phyloP scores from a whole-genome alignment of 176 grass and related monocot species.

The Thalia dealbata region DNA sequence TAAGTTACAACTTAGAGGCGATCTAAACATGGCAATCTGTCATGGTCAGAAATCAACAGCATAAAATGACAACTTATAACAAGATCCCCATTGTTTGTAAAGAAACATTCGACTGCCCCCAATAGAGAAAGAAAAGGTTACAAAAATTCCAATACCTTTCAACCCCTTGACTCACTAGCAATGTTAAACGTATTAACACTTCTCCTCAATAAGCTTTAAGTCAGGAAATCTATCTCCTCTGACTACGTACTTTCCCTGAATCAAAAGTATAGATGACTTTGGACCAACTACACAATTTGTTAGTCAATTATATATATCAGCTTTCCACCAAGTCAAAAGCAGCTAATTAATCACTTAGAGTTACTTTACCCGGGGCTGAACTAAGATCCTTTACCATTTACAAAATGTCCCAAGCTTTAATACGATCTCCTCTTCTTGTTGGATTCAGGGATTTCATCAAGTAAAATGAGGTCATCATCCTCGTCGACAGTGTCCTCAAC shows the following conservation, averaged over 20 bases:
- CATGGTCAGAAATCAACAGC: not conserved
- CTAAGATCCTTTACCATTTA: not conserved
- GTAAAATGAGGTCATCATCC: slow-evolving; percentile 37
- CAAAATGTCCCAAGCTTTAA: slow-evolving; percentile 27
- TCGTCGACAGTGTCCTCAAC: slow-evolving; percentile 50
- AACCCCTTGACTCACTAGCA: not conserved
- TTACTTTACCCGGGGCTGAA: not conserved
- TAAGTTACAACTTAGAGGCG: too few relatives aligned
- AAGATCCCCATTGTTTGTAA: not conserved
- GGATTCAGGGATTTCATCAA: slow-evolving; percentile 41
- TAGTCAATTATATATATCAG: not conserved
- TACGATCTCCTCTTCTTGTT: slow-evolving; percentile 66
- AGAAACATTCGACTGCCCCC: not conserved
- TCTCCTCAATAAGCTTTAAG: not conserved
- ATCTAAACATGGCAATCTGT: not conserved
- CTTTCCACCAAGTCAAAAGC: not conserved
- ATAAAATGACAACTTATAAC: not conserved
- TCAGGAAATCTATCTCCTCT: not conserved
- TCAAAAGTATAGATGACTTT: not conserved
- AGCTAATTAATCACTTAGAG: not conserved
- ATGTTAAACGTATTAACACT: not conserved
- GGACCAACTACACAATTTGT: not conserved
- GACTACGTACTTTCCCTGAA: not conserved
- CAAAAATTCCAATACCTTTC: not conserved
- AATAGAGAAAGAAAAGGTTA: not conserved